Evolutionary conservation across 2,329 filamentous ascomycete genomes (phyloP).

Genomic region (Chaetomiaceae sp.): DNA sequence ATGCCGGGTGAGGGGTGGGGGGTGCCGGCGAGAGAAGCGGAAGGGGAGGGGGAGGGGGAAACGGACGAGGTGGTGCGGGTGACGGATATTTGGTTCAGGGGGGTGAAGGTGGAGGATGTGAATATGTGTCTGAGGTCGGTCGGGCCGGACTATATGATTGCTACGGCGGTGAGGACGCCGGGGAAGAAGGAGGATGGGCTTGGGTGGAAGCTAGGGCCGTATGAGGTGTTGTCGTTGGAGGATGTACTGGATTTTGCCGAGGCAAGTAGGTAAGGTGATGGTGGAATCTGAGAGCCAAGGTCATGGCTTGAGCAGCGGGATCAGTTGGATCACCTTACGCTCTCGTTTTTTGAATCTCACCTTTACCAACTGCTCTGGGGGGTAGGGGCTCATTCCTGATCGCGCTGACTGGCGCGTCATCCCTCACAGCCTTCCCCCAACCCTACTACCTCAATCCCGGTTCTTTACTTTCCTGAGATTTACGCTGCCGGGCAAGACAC

Average conservation of each 20-base stretch:
- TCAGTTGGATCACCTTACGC: too few species aligned
- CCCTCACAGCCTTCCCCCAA: too few species aligned
- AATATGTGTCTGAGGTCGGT: slow-evolving; percentile 43
- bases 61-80: slow-evolving; percentile 31
- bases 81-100: slow-evolving; percentile 39
- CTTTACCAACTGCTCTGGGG: too few species aligned
- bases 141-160: slow-evolving; percentile 51
- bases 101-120: slow-evolving; percentile 37
- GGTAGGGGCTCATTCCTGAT: too few species aligned
- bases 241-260: slow-evolving; percentile 45
- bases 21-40: slow-evolving; percentile 17
- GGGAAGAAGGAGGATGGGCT: slow-evolving; percentile 36
- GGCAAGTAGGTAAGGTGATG: slow-evolving; percentile 23
- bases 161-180: slow-evolving; percentile 46
- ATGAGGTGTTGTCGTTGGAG: slow-evolving; percentile 42
- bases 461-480: too few species aligned
- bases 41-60: slow-evolving; percentile 30
- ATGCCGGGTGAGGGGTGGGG: slow-evolving; percentile 27
- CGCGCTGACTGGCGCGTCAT: too few species aligned
- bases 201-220: slow-evolving; percentile 38
- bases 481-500: too few species aligned
- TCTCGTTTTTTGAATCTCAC: too few species aligned
- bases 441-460: too few species aligned
- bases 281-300: too few species aligned
- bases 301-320: too few species aligned